These are phyloP conservation scores for Sanghuangporus weigelae DNA, from an alignment of 1,284 basidiomycete genomes.

Conservation along the genomic window DNA sequence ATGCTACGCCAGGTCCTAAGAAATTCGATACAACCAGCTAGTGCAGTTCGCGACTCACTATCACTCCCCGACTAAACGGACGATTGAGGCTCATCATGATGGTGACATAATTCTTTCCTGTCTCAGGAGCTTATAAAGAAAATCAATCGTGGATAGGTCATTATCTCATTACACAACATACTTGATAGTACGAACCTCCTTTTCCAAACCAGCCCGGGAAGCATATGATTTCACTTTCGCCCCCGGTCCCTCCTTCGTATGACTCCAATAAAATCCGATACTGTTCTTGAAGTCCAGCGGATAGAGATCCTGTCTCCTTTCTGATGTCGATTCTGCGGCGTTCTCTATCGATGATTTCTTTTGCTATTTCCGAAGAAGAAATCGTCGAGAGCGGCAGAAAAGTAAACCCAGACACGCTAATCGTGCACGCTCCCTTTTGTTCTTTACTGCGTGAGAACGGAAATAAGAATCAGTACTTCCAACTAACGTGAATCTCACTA, in stretches of 20 bases:
- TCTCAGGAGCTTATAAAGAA: constrained; percentile 11
- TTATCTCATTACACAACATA: background rate
- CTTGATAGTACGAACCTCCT: background rate
- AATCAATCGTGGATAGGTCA: too few relatives aligned
- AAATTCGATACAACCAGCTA: background rate
- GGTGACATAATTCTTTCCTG: constrained; percentile 19
- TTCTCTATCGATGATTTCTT: constrained; percentile 13
- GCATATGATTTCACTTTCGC: constrained; percentile 20
- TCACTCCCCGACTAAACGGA: constrained; percentile 27
- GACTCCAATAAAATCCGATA: constrained; percentile 24
- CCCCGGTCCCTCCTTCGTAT: constrained; percentile 19
- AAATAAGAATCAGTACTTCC: background rate
- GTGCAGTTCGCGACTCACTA: constrained; percentile 18
- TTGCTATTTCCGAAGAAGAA: constrained; percentile 12
- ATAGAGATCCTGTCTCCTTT: constrained; percentile 5
- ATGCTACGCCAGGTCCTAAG: constrained; percentile 9
- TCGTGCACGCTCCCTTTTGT: constrained; percentile 14
- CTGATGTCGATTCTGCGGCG: constrained; percentile 15
- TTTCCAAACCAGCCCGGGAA: constrained; percentile 10
- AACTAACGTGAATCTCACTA: constrained; percentile 20
- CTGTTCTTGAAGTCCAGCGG: constrained; percentile 23
- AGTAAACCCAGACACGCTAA: constrained; percentile 11
- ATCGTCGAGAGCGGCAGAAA: constrained; percentile 21
- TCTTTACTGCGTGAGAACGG: constrained; percentile 1
- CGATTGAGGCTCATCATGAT: constrained; percentile 14